Base-by-base conservation (phyloP, 129 eudicot genomes). In the Saussurea involucrata region DNA sequence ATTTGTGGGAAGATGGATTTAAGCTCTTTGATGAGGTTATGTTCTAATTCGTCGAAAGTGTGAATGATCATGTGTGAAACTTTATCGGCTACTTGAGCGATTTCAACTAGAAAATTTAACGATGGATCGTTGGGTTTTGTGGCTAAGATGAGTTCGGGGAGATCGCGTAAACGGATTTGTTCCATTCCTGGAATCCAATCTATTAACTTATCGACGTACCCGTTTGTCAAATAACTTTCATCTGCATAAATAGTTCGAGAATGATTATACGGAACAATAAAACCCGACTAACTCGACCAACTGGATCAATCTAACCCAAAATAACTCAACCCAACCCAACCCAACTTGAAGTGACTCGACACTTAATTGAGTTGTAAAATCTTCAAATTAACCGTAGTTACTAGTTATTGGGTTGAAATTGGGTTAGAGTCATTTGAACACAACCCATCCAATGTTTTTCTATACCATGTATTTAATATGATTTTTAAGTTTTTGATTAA, bases 181-280 rank as follows among this genome's bases (percentile, higher is more conserved):
- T 76, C 75, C 85, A 86, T 80, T 77, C 91, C 95, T 0, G 86
- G 88, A 63, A 85, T 65, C 90, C 90, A 83, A 61, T 87, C 86
- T 4, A 87, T 69, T 15, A 25, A 25, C 29, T 80, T 90, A 2
- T 90, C 90, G 4, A 87, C 15, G 27, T 87, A 83, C 13, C 96
- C 92, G 40, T 87, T 83, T 74, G 89, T 83, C 29, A 74, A 27
- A 28, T 76, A 78, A 78, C 78, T 83, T 44, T 32, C 68, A 74
- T 90, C 92, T 90, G 82, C 79, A 68, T 67, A 71, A n/a, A 9
- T 20, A 7, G 17, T 37, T 34, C 13, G 27, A 33, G 25, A 21
- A 12, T 17, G 36, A 46, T 72, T 49, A 66, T 17, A 49, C 4
- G 18, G 3, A n/a, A n/a, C n/a, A n/a, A n/a, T n/a, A 28, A 1